phyloP scores from a whole-genome alignment of 805 yeast species.

The Tetrapisispora namnaoensis region DNA sequence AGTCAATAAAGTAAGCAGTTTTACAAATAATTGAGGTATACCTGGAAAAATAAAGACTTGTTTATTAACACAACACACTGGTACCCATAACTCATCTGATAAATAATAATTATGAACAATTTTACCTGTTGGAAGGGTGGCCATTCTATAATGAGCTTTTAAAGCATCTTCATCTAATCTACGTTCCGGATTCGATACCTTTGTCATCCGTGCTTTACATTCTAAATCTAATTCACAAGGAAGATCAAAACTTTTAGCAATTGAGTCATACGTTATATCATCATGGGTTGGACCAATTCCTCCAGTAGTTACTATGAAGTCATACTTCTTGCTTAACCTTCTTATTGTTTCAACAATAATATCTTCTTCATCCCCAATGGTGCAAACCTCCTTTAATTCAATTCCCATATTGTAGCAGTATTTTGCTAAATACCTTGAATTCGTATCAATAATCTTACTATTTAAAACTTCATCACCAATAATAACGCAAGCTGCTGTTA shows the following conservation, averaged over 20 bases:
- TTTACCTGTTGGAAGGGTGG: conserved; percentile 52
- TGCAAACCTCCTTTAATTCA: conserved; percentile 53
- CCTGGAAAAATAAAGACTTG: conserved; percentile 75
- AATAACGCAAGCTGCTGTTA: conserved; percentile 30
- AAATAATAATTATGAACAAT: conserved; percentile 40
- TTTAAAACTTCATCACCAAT: conserved; percentile 87
- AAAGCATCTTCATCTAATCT: conserved; percentile 35
- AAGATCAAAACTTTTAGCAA: conserved; percentile 56
- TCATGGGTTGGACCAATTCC: conserved; percentile 86
- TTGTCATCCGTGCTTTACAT: conserved; percentile 52
- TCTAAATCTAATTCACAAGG: conserved; percentile 43
- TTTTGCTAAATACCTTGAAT: conserved; percentile 62
- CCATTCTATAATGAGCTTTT: conserved; percentile 67
- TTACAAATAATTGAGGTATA: conserved; percentile 62
- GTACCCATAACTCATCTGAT: conserved; percentile 65
- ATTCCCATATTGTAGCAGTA: conserved; percentile 61
- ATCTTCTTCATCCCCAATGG: conserved; percentile 64
- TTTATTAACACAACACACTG: conserved; percentile 57
- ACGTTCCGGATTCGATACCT: conserved; percentile 32
- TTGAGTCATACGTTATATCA: conserved; percentile 70
- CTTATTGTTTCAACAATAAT: conserved; percentile 51
- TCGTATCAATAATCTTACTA: conserved; percentile 75
- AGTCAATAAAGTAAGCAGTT: conserved; percentile 38
- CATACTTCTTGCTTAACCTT: conserved; percentile 40
- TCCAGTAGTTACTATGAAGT: conserved; percentile 55